Evolutionary conservation across 768 basidiomycete genomes (phyloP).

Genomic region (Crassisporium funariophilum): DNA sequence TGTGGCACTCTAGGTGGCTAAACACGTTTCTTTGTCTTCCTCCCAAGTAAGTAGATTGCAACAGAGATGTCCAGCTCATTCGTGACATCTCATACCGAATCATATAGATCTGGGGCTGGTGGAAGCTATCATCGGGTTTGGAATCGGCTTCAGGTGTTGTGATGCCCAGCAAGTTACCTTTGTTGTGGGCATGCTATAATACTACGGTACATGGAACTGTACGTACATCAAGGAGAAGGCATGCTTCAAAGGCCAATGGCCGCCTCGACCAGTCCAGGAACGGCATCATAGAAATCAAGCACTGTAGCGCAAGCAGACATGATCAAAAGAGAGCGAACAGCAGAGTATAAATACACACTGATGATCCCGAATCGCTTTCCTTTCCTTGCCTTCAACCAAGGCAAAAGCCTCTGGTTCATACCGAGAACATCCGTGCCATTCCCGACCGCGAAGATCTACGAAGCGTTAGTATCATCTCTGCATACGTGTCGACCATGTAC

Average conservation of each 20-base stretch:
- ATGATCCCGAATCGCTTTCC: constrained; percentile 49
- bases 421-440: constrained; percentile 37
- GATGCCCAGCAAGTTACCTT: too few species aligned
- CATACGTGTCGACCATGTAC: background rate
- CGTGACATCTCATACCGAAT: too few species aligned
- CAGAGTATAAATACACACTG: constrained; percentile 32
- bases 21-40: too few species aligned
- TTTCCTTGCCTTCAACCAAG: constrained; percentile 42
- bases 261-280: constrained; percentile 49
- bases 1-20: too few species aligned
- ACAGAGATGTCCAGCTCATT: too few species aligned
- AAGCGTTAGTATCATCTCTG: background rate
- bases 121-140: too few species aligned
- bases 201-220: too few species aligned
- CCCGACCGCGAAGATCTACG: constrained; percentile 47
- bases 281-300: constrained; percentile 50
- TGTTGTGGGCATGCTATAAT: too few species aligned
- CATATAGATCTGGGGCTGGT: too few species aligned
- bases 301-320: constrained; percentile 32
- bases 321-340: background rate
- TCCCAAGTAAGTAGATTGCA: too few species aligned
- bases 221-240: too few species aligned
- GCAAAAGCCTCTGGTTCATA: constrained; percentile 46
- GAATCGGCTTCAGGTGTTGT: too few species aligned
- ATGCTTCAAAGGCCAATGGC: constrained; percentile 41